Base-by-base conservation (phyloP, 1,139 yeast genomes). In the Taphrina sp. region DNA sequence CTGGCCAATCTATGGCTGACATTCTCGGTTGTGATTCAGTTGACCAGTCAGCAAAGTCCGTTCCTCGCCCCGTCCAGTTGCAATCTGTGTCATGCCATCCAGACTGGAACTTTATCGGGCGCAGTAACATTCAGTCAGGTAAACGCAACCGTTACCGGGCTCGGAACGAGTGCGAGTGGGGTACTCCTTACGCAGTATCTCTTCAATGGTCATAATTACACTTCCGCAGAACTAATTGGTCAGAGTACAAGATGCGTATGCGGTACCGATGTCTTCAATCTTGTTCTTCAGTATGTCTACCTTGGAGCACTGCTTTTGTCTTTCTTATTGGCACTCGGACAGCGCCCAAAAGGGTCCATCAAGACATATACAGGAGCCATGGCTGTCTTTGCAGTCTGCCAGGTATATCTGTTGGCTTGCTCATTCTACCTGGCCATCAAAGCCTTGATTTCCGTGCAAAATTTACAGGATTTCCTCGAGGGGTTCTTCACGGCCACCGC, bases 1-100 rank as follows among this genome's bases (percentile, higher is more conserved):
- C 75, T 87, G 61, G 90, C 90, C 39, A 81, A 88, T 2, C 86
- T 83, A 67, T 87, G 85, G 66, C 74, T 87, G 63, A 92, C 89
- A n/a, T 86, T 87, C 69, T 79, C 75, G 1, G 71, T 73, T 31
- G 68, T 73, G 56, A 69, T 73, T 63, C 71, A 72, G 52, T 64
- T 73, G 34, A 72, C 75, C 0, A 76, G 75, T 8, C 63, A 69
- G 57, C 74, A 75, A 1, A 58, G 60, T 36, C 64, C 64, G 20
- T 34, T 46, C 31, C 69, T 65, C 53, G 73, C 72, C 4, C 66
- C 68, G 10, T 43, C 54, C 24, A 55, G 60, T 20, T 61, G 63
- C 43, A 59, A 62, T 35, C 37, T 58, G 31, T 24, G 62, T 72
- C 47, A 67, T 69, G 62, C 75, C 73, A 12, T 70, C 69, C 57